These are phyloP conservation scores for Paracoccidioides brasiliensis DNA, from an alignment of 2,329 filamentous ascomycete species.

Conservation along the genomic window DNA sequence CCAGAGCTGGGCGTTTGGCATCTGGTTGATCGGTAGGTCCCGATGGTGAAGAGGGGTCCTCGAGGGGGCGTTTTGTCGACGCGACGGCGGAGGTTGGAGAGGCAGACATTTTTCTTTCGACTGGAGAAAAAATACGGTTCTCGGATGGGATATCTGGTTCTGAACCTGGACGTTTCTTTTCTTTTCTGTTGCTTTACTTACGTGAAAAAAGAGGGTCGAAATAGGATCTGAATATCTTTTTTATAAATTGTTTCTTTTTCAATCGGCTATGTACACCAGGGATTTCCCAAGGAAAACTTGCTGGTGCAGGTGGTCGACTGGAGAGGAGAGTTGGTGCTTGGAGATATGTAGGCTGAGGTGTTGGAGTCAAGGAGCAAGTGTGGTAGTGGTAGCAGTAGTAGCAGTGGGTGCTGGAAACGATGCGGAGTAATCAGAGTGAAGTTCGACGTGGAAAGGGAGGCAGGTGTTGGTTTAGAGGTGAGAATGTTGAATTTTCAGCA, in stretches of 20 bases:
- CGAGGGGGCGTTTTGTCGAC: slow-evolving; percentile 73
- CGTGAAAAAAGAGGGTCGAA: slow-evolving; percentile 29
- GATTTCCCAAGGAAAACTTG: slow-evolving; percentile 84
- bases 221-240: slow-evolving; percentile 32
- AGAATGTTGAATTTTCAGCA: slow-evolving; percentile 6
- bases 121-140: slow-evolving; percentile 14
- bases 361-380: neutral
- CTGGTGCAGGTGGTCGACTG: slow-evolving; percentile 51
- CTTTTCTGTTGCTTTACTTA: slow-evolving; percentile 24
- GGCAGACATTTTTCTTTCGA: slow-evolving; percentile 49
- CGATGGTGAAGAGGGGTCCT: slow-evolving; percentile 92
- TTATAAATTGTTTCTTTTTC: slow-evolving; percentile 40
- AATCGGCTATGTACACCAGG: slow-evolving; percentile 66
- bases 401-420: slow-evolving; percentile 14
- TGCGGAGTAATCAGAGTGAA: slow-evolving; percentile 22
- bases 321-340: slow-evolving; percentile 28
- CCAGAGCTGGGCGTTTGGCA: slow-evolving; percentile 88
- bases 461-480: slow-evolving; percentile 5
- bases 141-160: slow-evolving; percentile 10
- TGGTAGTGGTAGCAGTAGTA: slow-evolving; percentile 6
- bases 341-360: neutral
- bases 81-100: slow-evolving; percentile 39
- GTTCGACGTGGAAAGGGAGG: slow-evolving; percentile 16
- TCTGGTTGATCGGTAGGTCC: slow-evolving; percentile 87
- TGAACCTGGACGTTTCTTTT: neutral